phyloP scores from a whole-genome alignment of 208 protist genomes.

The Trypanosoma lewisi region DNA sequence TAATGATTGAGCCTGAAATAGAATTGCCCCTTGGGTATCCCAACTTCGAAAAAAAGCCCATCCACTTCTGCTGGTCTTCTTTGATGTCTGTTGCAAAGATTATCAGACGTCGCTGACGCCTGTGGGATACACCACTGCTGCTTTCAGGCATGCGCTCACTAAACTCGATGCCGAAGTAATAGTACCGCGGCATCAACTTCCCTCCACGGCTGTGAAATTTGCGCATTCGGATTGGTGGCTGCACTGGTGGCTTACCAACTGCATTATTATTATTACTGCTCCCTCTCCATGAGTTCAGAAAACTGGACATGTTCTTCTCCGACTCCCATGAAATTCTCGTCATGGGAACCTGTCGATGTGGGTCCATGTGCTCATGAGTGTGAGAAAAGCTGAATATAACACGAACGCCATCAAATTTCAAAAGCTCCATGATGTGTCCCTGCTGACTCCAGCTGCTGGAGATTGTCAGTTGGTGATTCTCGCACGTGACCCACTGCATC shows the following conservation, averaged over 20 bases:
- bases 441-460: constrained; percentile 38
- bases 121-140: background rate
- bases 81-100: constrained; percentile 45
- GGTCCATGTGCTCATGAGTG: constrained; percentile 28
- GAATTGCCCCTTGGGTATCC: background rate
- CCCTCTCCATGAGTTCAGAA: background rate
- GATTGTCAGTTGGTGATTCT: constrained; percentile 38
- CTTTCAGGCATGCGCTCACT: constrained; percentile 16
- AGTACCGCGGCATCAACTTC: constrained; percentile 25
- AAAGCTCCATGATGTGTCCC: constrained; percentile 35
- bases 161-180: constrained; percentile 62
- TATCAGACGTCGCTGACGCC: constrained; percentile 29
- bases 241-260: background rate
- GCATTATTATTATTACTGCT: background rate
- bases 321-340: constrained; percentile 3
- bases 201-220: constrained; percentile 1
- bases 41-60: constrained; percentile 42
- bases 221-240: background rate
- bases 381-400: constrained; percentile 53
- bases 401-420: constrained; percentile 44
- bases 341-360: background rate
- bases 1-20: background rate
- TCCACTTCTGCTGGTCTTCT: constrained; percentile 40
- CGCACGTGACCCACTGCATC: constrained; percentile 53
- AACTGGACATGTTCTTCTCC: constrained; percentile 5